Evolutionary conservation across 257 asterid genomes (phyloP).

Genomic region (Perilla frutescens): DNA sequence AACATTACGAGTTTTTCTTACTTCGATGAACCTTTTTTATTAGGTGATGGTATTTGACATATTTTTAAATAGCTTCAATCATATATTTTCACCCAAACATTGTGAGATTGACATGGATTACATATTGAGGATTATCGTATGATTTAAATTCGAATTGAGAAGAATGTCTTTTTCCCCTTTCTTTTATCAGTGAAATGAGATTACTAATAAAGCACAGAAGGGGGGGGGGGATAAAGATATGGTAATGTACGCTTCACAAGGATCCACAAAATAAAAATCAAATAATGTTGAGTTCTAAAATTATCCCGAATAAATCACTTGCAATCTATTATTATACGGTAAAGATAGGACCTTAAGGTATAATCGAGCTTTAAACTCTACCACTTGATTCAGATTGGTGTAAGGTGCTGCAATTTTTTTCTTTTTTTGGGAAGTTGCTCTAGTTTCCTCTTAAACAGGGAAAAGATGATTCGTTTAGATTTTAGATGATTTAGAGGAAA

Average conservation of each 20-base stretch:
- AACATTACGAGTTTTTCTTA: constrained; percentile 4
- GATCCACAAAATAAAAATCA: neutral
- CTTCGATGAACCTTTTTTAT: constrained; percentile 27
- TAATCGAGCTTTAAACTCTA: neutral
- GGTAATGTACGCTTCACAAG: neutral
- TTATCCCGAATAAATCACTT: neutral
- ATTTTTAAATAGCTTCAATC: neutral
- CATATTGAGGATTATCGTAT: constrained; percentile 3
- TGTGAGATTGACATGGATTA: neutral
- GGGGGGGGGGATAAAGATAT: neutral
- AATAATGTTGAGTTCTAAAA: neutral
- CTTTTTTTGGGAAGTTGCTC: neutral
- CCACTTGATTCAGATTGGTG: neutral
- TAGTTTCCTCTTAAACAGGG: neutral
- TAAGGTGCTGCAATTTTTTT: neutral
- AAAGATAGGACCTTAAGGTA: neutral
- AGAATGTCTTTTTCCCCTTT: neutral
- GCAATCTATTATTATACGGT: neutral
- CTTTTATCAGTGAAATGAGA: constrained; percentile 6
- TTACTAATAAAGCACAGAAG: neutral
- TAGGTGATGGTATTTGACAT: neutral
- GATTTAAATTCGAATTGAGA: neutral
- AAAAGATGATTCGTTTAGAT: neutral
- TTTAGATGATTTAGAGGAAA: neutral
- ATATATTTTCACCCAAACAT: neutral